These are phyloP conservation scores for Diaporthe amygdali DNA, from an alignment of 2,329 filamentous ascomycete genomes.

Conservation along the genomic window DNA sequence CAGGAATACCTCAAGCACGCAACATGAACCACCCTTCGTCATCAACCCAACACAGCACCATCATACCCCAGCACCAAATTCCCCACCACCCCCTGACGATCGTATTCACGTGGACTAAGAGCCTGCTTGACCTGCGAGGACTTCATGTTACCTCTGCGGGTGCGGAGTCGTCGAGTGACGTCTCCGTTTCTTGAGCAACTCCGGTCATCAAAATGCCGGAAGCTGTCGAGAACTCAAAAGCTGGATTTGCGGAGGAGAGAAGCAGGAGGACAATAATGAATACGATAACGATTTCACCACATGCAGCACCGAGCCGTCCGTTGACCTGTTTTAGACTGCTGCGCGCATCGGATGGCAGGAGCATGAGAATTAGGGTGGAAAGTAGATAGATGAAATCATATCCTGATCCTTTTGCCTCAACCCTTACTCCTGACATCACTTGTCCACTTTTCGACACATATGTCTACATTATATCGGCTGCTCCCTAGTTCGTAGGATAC, in stretches of 20 bases:
- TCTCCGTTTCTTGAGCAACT: conserved; percentile 2
- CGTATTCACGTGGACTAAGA: conserved; percentile 1
- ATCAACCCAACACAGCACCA: conserved; percentile 17
- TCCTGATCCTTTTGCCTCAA: not conserved
- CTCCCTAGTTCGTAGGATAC: no score
- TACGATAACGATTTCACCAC: conserved; percentile 16
- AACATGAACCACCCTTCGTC: conserved; percentile 6
- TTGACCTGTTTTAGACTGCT: conserved; percentile 7
- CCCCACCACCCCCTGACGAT: not conserved
- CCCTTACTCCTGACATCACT: not conserved
- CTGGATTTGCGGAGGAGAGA: not conserved
- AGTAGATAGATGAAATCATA: conserved; percentile 17
- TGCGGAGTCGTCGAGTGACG: conserved; percentile 20
- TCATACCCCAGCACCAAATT: conserved; percentile 18
- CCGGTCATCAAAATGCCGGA: not conserved
- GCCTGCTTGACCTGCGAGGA: conserved; percentile 15
- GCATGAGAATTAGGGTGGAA: not conserved
- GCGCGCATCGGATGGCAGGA: not conserved
- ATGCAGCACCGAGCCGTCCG: not conserved
- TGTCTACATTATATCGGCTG: no score
- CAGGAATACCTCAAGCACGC: not conserved
- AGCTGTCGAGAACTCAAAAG: conserved; percentile 1
- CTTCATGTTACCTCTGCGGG: conserved; percentile 15
- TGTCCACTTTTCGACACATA: no score
- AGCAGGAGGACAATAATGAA: conserved; percentile 23